A percentile compares a stretch with the other conserved stretches of the same genome.
Evolutionary conservation across 306 rosid genomes (phyloP).

Genomic region (Dryas alaskensis): DNA sequence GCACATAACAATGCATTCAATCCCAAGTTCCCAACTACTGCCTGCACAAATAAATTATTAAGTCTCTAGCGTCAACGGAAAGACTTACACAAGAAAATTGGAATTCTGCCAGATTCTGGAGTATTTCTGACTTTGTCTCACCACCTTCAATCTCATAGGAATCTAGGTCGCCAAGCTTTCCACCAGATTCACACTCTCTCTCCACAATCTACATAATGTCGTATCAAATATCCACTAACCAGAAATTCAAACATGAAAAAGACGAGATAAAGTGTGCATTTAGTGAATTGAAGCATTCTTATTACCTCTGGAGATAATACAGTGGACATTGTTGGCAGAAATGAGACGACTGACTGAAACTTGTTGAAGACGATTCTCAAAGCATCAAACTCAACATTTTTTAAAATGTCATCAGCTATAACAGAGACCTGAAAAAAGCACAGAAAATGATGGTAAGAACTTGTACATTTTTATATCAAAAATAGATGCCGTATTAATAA

Average conservation of each 20-base stretch:
- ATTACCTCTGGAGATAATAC: slow-evolving; percentile 90
- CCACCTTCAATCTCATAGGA: slow-evolving; percentile 97
- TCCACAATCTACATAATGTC: slow-evolving; percentile 56
- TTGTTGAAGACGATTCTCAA: slow-evolving; percentile 79
- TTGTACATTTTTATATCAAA: neutral
- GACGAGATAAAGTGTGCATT: neutral
- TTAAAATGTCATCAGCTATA: slow-evolving; percentile 85
- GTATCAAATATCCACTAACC: slow-evolving; percentile 18
- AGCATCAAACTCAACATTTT: slow-evolving; percentile 92
- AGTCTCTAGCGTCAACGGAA: neutral
- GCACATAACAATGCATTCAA: neutral
- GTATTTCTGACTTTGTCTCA: slow-evolving; percentile 85
- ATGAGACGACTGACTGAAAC: slow-evolving; percentile 76
- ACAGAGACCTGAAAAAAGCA: slow-evolving; percentile 71
- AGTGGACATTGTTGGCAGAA: slow-evolving; percentile 72
- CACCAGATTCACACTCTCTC: slow-evolving; percentile 86
- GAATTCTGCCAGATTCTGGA: slow-evolving; percentile 90
- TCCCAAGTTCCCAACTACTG: neutral
- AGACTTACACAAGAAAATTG: slow-evolving; percentile 95
- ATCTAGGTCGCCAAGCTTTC: slow-evolving; percentile 79
- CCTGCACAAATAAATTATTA: neutral
- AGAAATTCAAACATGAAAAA: slow-evolving; percentile 5
- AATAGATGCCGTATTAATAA: neutral
- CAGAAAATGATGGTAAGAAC: neutral
- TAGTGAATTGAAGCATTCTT: slow-evolving; percentile 6